Base-by-base conservation (phyloP, 805 yeast species). In the Citeromyces matritensis region DNA sequence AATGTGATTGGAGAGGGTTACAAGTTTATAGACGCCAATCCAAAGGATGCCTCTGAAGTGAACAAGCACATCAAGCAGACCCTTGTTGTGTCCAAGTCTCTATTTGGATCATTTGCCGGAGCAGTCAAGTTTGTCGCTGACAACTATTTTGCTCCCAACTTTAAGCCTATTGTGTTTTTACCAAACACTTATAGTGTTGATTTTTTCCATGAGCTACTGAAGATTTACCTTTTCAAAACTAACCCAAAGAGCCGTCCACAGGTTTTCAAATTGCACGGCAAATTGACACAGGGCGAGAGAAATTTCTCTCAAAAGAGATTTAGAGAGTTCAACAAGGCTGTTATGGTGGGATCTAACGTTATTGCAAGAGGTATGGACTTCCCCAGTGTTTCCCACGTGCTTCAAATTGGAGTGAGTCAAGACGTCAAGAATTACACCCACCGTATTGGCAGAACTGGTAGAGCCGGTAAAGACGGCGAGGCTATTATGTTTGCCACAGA, bases 321-420 rank as follows among this genome's bases (percentile, higher is more conserved):
- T 42, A 44, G 57, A 42, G 48, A 45, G 34, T 42, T 60, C 10
- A 43, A 48, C 36, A 38, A 52, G 19, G 80, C 83, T 34, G 48
- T 86, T 29, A 62, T 88, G 35, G 69, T 88, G 33, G 76, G 88
- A 34, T 81, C 95, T 5, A 94, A 85, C 55, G 96, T 88, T 36
- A 93, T 86, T 38, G 95, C 96, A 9, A 73, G 97, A 57, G 97
- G 97, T 42, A 75, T 88, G 78, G 96, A 88, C 59, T 82, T 88
- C 65, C 91, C 86, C 35, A 71, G 72, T 42, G 93, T 88, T 19
- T 57, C 84, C 15, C 82, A 83, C 48, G 96, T 88, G 32, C 58
- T 80, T 43, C 96, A 88, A 58, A 52, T 83, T 33, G 81, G 88
- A 41, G 65, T 75, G n/a, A 82, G 91, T 37, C 55, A 64, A 30